Conservation (phyloP, 2,329 filamentous ascomycete species). For the Calonectria pteridis region DNA sequence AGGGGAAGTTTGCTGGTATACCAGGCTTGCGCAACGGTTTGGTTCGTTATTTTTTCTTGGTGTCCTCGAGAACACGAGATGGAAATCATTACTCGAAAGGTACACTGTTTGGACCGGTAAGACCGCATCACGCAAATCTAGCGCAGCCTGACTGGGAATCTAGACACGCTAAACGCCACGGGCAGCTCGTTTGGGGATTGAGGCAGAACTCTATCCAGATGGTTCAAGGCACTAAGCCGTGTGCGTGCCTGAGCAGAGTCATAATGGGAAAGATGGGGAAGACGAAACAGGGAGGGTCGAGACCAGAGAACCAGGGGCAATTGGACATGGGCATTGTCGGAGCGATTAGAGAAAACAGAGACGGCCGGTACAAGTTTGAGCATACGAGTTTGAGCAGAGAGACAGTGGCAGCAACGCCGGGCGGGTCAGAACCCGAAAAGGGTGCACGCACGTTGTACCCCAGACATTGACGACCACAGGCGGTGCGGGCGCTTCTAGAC, state of each 20-base stretch:
- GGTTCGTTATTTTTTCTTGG: background rate
- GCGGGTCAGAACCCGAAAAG: background rate
- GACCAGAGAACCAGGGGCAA: background rate
- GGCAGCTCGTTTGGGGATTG: slow-evolving; percentile 34
- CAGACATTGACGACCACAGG: background rate
- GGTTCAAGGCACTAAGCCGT: slow-evolving; percentile 32
- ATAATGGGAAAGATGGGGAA: slow-evolving; percentile 16
- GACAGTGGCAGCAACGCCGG: background rate
- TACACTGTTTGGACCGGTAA: background rate
- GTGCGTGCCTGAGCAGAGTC: slow-evolving; percentile 19
- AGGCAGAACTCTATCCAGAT: slow-evolving; percentile 38
- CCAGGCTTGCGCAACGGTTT: background rate
- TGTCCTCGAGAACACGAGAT: background rate
- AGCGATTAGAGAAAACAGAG: background rate
- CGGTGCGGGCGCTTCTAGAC: slow-evolving; percentile 21
- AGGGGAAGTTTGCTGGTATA: background rate
- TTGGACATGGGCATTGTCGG: background rate
- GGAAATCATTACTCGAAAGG: slow-evolving; percentile 3
- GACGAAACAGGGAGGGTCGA: slow-evolving; percentile 22
- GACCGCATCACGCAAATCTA: background rate
- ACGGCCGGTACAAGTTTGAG: background rate
- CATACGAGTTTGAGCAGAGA: background rate
- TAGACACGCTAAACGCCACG: slow-evolving; percentile 8
- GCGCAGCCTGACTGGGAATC: slow-evolving; percentile 25
- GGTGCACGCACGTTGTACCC: slow-evolving; percentile 5